Base-by-base conservation (phyloP, 1,284 basidiomycete genomes). In the Trametes sp. region DNA sequence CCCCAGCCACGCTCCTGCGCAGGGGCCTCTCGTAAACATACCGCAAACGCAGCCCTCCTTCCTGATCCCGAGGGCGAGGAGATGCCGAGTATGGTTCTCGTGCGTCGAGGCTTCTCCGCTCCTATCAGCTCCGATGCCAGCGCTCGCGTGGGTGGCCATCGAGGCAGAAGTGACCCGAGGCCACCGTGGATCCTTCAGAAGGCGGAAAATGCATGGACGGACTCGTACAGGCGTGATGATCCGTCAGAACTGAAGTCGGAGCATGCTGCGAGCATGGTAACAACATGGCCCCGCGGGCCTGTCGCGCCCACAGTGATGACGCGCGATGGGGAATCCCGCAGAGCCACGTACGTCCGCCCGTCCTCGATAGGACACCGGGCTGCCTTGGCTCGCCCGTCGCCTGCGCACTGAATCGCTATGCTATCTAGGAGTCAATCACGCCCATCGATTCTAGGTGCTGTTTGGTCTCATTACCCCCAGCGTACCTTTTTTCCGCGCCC, bases 381-480 rank as follows among this genome's bases (percentile, higher is more conserved):
- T 46, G 5, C 62, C 52, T 24, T 28, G 21, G 11, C 19, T 19
- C 36, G 28, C 26, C 28, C 24, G 41, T 29, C 42, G 21, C 33
- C 29, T 23, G 51, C 52, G 52, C 46, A 60, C 59, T 60, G 52
- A 54, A 60, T 60, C 59, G 52, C 59, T 44, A 60, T 33, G 38
- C 59, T 60, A 60, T 60, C 59, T 60, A 46, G 42, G 52, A 54
- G 46, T 60, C 46, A 45, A 54, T 60, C 59, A 54, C 52, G 46
- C 58, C 51, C 44, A 54, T 59, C 52, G 52, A 41, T 41, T 10
- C 29, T 33, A 28, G 26, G 31, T 31, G 57, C 19, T 5, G 33
- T 54, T 41, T 10, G 51, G 51, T 46, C 21, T 52, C 50, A 45
- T 45, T 44, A 28, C 59, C 31, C 41, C 14, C 38, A 38, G 14